Evolutionary conservation across 176 grass and related monocot species (phyloP).

Genomic region (bread wheat (Triticum aestivum)): IWGSC_CS_RefSeq_v2.1 NC_057814.1:293402109-293402608

Average conservation of each 20-base stretch:
- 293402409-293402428: constrained; percentile 11
- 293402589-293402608: constrained; percentile 87
- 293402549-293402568: constrained; percentile 98
- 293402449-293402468: constrained; percentile 97
- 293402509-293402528: constrained; percentile 86
- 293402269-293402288: neutral
- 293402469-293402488: constrained; percentile 96
- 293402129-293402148: constrained; percentile 2
- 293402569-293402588: constrained; percentile 87
- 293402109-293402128: neutral
- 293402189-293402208: neutral
- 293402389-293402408: neutral
- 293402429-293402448: constrained; percentile 29
- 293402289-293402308: neutral
- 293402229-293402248: neutral
- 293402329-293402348: neutral
- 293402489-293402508: constrained; percentile 95
- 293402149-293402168: neutral
- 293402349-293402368: neutral
- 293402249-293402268: neutral
- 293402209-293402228: neutral
- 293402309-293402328: neutral
- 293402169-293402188: neutral
- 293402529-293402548: constrained; percentile 68
- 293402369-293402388: neutral